Evolutionary conservation across 2,329 filamentous ascomycete genomes (phyloP).

Genomic region (Neonectria ditissima): DNA sequence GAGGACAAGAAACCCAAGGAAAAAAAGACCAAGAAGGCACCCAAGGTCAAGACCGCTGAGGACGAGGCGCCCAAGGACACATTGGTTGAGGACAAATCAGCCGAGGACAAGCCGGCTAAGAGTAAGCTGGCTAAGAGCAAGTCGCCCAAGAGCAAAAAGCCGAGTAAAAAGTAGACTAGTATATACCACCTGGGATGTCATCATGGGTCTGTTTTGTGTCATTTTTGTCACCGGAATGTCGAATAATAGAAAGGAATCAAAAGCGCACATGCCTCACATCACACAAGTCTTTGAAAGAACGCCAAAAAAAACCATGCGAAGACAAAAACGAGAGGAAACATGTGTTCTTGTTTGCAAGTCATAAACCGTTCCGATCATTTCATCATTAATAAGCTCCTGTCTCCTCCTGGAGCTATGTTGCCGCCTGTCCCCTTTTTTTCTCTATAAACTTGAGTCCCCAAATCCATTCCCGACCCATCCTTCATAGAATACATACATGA

Average conservation of each 20-base stretch:
- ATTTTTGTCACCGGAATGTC: constrained; percentile 20
- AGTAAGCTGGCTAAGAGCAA: constrained; percentile 59
- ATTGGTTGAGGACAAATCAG: constrained; percentile 40
- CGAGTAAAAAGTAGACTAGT: constrained; percentile 40
- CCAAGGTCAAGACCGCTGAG: not conserved
- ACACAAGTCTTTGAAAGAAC: constrained; percentile 29
- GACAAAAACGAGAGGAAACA: constrained; percentile 15
- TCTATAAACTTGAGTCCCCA: constrained; percentile 41
- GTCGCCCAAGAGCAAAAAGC: constrained; percentile 41
- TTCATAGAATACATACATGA: constrained; percentile 44
- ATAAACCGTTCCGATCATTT: constrained; percentile 45
- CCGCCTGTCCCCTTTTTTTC: constrained; percentile 44
- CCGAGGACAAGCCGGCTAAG: constrained; percentile 13
- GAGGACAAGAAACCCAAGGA: constrained; percentile 58
- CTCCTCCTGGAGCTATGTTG: constrained; percentile 32
- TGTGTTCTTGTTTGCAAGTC: constrained; percentile 35
- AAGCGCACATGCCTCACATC: constrained; percentile 27
- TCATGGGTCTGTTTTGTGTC: constrained; percentile 24
- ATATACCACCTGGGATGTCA: constrained; percentile 34
- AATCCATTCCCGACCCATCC: constrained; percentile 17
- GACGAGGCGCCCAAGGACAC: constrained; percentile 55
- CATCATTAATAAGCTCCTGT: constrained; percentile 42
- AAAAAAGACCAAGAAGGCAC: constrained; percentile 27
- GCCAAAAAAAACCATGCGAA: constrained; percentile 1
- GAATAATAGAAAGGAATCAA: constrained; percentile 31